Conservation (phyloP, 352 stramenopile genomes). For the Globisporangium paroecandrum region DNA sequence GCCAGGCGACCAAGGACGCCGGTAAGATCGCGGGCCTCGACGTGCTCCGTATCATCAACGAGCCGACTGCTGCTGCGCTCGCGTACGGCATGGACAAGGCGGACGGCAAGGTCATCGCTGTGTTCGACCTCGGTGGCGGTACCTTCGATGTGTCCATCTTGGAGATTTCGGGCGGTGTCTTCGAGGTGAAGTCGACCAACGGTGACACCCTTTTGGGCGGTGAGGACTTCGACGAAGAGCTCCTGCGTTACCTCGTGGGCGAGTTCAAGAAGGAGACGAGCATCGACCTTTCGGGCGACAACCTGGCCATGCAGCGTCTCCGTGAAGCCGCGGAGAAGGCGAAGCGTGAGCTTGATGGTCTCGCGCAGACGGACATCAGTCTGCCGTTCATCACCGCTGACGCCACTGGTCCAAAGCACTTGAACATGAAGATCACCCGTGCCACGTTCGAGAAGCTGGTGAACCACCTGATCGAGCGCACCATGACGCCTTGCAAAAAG, state of each 20-base stretch:
- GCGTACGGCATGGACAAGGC: conserved; percentile 96
- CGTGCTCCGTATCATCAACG: conserved; percentile 96
- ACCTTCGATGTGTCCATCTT: conserved; percentile 92
- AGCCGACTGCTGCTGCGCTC: conserved; percentile 93
- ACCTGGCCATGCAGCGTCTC: conserved; percentile 84
- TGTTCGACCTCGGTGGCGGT: conserved; percentile 81
- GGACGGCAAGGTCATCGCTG: conserved; percentile 82
- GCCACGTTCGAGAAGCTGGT: conserved; percentile 89
- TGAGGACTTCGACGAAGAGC: conserved; percentile 90
- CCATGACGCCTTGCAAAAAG: conserved; percentile 74
- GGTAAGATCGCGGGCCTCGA: conserved; percentile 91
- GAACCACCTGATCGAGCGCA: conserved; percentile 94
- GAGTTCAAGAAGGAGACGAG: conserved; percentile 86
- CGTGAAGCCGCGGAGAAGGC: conserved; percentile 90
- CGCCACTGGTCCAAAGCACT: conserved; percentile 96
- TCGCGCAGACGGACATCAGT: conserved; percentile 90
- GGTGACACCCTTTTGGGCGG: conserved; percentile 89
- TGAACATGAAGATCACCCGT: conserved; percentile 90
- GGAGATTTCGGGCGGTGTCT: conserved; percentile 91
- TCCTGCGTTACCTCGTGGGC: conserved; percentile 88
- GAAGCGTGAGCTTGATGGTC: conserved; percentile 87
- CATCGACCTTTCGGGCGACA: conserved; percentile 80
- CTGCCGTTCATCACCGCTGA: conserved; percentile 91
- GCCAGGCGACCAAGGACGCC: conserved; percentile 93
- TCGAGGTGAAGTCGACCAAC: conserved; percentile 91